A percentile compares a stretch with the other conserved stretches of the same genome.
These are phyloP conservation scores for Prunus armeniaca DNA, from an alignment of 306 rosid species.

Conservation along the genomic window DNA sequence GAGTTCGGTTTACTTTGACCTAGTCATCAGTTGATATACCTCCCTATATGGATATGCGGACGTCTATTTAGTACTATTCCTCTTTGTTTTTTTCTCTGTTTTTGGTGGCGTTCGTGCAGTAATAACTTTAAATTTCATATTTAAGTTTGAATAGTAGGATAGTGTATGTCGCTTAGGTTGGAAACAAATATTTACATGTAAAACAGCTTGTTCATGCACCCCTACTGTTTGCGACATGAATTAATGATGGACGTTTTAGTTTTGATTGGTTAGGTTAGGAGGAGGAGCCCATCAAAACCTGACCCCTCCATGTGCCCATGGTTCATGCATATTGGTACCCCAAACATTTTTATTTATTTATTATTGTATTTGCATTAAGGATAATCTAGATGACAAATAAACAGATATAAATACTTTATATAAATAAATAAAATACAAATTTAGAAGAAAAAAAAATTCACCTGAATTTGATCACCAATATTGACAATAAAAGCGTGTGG, in stretches of 20 bases:
- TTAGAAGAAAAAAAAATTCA: background rate
- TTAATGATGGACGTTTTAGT: background rate
- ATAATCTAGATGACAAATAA: background rate
- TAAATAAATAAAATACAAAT: background rate
- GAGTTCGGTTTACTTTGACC: too few relatives aligned
- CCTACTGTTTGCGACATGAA: background rate
- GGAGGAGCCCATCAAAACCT: constrained; percentile 5
- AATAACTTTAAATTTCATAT: too few relatives aligned
- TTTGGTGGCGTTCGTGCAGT: too few relatives aligned
- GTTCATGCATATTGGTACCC: constrained; percentile 23
- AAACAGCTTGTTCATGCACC: background rate
- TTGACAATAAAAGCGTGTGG: constrained; percentile 80
- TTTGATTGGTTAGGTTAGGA: background rate
- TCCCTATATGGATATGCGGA: too few relatives aligned
- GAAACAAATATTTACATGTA: background rate
- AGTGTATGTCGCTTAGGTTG: background rate
- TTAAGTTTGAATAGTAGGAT: too few relatives aligned
- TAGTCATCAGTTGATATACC: too few relatives aligned
- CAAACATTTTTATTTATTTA: background rate
- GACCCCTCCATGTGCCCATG: constrained; percentile 48
- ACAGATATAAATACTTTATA: background rate
- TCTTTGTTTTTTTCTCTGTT: too few relatives aligned
- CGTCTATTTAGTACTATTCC: too few relatives aligned
- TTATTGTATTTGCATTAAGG: background rate
- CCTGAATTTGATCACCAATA: constrained; percentile 96